Conservation (phyloP, 495 filamentous ascomycete species). For the Daldinia grandis region DNA sequence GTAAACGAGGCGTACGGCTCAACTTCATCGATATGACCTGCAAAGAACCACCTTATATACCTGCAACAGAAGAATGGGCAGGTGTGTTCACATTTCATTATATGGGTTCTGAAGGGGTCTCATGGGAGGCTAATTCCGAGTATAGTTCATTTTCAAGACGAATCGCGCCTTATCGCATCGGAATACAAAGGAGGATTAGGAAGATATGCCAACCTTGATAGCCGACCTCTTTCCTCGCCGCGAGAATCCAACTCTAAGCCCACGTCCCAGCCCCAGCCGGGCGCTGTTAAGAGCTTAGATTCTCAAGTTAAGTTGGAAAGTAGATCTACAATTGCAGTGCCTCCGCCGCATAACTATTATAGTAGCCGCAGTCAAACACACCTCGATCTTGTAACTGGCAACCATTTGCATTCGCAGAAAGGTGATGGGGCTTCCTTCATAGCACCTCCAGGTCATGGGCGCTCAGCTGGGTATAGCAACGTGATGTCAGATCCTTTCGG, state of each 20-base stretch:
- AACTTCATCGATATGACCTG: conserved; percentile 92
- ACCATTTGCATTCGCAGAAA: conserved; percentile 43
- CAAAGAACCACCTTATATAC: conserved; percentile 71
- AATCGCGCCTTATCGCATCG: conserved; percentile 89
- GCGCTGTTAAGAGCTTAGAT: conserved; percentile 19
- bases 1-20: conserved; percentile 84
- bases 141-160: conserved; percentile 78
- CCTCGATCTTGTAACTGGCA: conserved; percentile 23
- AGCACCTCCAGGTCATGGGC: conserved; percentile 22
- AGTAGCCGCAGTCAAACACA: conserved; percentile 31
- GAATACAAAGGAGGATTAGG: conserved; percentile 86
- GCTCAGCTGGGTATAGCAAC: conserved; percentile 27
- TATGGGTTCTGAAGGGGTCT: background rate
- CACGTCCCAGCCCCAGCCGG: conserved; percentile 17
- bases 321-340: conserved; percentile 20
- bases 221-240: conserved; percentile 40
- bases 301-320: conserved; percentile 13
- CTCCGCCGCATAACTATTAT: conserved; percentile 34
- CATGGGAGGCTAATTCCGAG: conserved; percentile 28
- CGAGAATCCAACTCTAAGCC: conserved; percentile 36
- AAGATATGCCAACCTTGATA: conserved; percentile 70
- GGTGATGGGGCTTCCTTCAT: conserved; percentile 35
- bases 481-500: conserved; percentile 39
- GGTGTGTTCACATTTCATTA: conserved; percentile 52
- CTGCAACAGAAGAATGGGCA: conserved; percentile 70